phyloP scores from a whole-genome alignment of 805 yeast species.

The Wickerhamiella allomyrinae region DNA sequence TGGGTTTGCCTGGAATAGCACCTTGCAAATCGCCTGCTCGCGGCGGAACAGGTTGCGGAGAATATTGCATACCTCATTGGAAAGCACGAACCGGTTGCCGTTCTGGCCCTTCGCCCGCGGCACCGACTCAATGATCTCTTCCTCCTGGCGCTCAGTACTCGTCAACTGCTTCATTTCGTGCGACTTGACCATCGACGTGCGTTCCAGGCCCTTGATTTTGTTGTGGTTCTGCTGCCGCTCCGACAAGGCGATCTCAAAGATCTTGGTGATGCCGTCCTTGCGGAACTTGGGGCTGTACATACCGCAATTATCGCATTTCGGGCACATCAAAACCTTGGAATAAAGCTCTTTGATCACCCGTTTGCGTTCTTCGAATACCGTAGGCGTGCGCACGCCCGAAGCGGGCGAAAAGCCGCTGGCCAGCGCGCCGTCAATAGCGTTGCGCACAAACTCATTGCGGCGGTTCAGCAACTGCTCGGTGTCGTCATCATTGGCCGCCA shows the following conservation, averaged over 20 bases:
- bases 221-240: constrained; percentile 69
- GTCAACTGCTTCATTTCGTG: constrained; percentile 17
- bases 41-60: constrained; percentile 58
- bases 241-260: constrained; percentile 72
- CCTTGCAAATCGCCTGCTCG: constrained; percentile 56
- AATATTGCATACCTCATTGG: constrained; percentile 74
- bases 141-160: constrained; percentile 24
- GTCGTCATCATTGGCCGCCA: constrained; percentile 23
- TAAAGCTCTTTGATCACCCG: constrained; percentile 55
- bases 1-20: constrained; percentile 75
- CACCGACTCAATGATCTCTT: constrained; percentile 23
- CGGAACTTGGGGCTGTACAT: constrained; percentile 90
- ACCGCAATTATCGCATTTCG: constrained; percentile 90
- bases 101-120: constrained; percentile 35
- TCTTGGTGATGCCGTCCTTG: constrained; percentile 86
- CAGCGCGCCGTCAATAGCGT: constrained; percentile 58
- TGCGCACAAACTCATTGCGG: constrained; percentile 57
- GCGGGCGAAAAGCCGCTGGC: constrained; percentile 58
- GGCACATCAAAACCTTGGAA: constrained; percentile 54
- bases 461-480: constrained; percentile 30
- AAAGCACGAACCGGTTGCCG: constrained; percentile 74
- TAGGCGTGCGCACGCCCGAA: constrained; percentile 64
- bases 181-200: constrained; percentile 49
- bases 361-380: constrained; percentile 81
- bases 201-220: constrained; percentile 60